Conservation (phyloP, 495 filamentous ascomycete genomes). For the Mycothermus thermophilus region DNA sequence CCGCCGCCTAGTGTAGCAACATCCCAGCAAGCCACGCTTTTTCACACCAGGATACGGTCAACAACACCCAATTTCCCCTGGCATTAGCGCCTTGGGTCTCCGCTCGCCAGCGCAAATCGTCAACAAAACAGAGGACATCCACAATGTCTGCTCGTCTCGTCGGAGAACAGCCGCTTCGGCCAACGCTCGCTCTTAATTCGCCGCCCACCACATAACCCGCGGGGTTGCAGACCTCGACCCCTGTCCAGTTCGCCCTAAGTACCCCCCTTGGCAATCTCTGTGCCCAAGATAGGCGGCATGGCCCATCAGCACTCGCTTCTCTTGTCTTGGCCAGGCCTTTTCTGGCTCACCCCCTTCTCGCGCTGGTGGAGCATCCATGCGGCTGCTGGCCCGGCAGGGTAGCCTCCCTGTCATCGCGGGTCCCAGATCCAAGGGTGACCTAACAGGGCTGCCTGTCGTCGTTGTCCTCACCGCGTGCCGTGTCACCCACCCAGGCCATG, state of each 20-base stretch:
- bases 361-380: neutral
- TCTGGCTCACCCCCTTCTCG: constrained; percentile 2
- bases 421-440: constrained; percentile 3
- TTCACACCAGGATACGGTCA: too few relatives aligned
- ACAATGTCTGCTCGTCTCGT: too few relatives aligned
- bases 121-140: too few relatives aligned
- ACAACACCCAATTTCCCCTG: too few relatives aligned
- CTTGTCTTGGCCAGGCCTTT: constrained; percentile 3
- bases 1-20: too few relatives aligned
- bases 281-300: constrained; percentile 2
- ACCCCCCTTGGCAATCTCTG: constrained; percentile 1
- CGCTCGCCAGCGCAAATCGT: too few relatives aligned
- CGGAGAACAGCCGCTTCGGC: too few relatives aligned
- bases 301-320: constrained; percentile 3
- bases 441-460: too few relatives aligned
- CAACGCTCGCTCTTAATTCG: too few relatives aligned
- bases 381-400: constrained; percentile 1
- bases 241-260: neutral
- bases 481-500: too few relatives aligned
- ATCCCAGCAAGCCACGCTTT: too few relatives aligned
- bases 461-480: neutral
- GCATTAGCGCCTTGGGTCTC: too few relatives aligned
- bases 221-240: neutral
- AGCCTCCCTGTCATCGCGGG: constrained; percentile 1
- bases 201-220: neutral